Percentiles rank a stretch among this genome's conserved stretches.
Conservation (phyloP, 2,329 filamentous ascomycete genomes). For the Xylaria sp. region DNA sequence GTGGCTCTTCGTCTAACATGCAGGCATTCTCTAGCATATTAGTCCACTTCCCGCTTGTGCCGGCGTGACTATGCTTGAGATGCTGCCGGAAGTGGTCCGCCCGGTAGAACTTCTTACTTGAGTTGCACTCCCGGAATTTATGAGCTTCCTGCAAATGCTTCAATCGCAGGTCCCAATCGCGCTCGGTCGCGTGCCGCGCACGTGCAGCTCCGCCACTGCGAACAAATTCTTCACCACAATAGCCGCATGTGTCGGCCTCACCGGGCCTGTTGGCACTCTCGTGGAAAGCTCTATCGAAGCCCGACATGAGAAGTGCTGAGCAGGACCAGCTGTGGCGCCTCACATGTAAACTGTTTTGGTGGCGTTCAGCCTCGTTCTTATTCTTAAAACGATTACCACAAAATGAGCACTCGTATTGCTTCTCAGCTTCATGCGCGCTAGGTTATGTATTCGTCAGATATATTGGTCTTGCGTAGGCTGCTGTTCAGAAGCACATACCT, state of each 20-base stretch:
- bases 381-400: conserved; percentile 98
- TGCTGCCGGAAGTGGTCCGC: conserved; percentile 98
- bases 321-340: conserved; percentile 97
- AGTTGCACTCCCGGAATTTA: conserved; percentile 98
- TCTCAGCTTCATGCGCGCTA: conserved; percentile 89
- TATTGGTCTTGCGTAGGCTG: background rate
- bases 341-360: conserved; percentile 93
- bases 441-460: conserved; percentile 33
- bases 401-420: conserved; percentile 92
- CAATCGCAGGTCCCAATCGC: conserved; percentile 86
- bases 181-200: conserved; percentile 66
- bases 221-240: conserved; percentile 89
- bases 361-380: conserved; percentile 96
- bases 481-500: conserved; percentile 76
- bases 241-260: conserved; percentile 83
- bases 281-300: conserved; percentile 84
- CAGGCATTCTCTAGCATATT: conserved; percentile 97
- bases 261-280: conserved; percentile 71
- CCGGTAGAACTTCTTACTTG: conserved; percentile 96
- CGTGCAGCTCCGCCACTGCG: conserved; percentile 53
- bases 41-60: conserved; percentile 97
- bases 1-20: conserved; percentile 85
- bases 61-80: conserved; percentile 95
- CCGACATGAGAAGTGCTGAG: conserved; percentile 70
- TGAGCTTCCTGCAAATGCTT: conserved; percentile 89